Evolutionary conservation across 2,329 filamentous ascomycete genomes (phyloP).

Genomic region (Chrysoporthe deuterocubensis): DNA sequence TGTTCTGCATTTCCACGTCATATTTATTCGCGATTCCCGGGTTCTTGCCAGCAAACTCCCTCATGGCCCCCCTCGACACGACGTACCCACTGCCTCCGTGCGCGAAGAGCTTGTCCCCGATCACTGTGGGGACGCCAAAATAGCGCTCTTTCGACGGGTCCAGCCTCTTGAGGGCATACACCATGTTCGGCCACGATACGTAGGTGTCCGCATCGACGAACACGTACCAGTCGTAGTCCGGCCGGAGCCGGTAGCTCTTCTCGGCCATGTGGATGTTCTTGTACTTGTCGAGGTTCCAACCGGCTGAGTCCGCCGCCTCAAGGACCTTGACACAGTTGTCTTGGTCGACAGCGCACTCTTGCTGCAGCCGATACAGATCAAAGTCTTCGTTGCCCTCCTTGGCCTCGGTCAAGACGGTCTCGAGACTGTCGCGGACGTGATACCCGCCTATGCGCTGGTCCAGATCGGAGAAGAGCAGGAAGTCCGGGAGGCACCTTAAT

Average conservation of each 20-base stretch:
- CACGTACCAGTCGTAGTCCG: constrained; percentile 61
- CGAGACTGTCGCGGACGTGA: constrained; percentile 51
- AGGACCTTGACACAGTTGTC: constrained; percentile 47
- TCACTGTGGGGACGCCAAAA: constrained; percentile 53
- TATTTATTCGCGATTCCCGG: constrained; percentile 51
- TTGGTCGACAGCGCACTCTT: constrained; percentile 50
- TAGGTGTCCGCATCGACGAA: constrained; percentile 65
- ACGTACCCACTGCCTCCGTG: constrained; percentile 62
- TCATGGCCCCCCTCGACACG: constrained; percentile 56
- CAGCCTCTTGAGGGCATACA: constrained; percentile 51
- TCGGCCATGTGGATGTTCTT: constrained; percentile 65
- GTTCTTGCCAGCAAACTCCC: constrained; percentile 47
- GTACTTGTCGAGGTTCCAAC: constrained; percentile 64
- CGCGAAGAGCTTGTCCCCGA: constrained; percentile 50
- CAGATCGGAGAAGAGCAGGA: constrained; percentile 63
- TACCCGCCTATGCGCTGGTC: constrained; percentile 50
- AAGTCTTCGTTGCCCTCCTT: constrained; percentile 55
- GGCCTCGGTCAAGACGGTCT: constrained; percentile 47
- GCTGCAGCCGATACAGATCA: constrained; percentile 50
- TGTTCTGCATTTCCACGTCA: constrained; percentile 44
- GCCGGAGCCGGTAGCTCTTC: constrained; percentile 54
- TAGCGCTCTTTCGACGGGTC: constrained; percentile 51
- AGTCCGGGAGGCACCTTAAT: constrained; percentile 57
- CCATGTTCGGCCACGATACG: constrained; percentile 56
- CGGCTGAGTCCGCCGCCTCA: constrained; percentile 37